These are phyloP conservation scores for Plasmodium yoelii DNA, from an alignment of 169 alveolate species.

Conservation along the genomic window DNA sequence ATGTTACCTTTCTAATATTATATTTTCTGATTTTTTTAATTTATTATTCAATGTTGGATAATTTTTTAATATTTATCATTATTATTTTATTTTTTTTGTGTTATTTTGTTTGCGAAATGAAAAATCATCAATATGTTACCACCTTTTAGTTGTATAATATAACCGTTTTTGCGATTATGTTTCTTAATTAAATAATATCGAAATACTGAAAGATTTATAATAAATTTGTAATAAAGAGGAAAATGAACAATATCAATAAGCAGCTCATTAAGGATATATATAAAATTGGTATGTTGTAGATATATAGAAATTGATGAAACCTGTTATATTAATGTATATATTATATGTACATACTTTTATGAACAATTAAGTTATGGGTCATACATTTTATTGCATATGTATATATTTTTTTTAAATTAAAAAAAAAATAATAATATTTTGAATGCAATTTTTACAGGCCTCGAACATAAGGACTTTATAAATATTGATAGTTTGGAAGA, in stretches of 20 bases:
- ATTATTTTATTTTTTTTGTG: neutral
- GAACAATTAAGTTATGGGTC: neutral
- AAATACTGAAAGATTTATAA: no score
- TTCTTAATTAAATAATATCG: no score
- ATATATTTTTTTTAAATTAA: neutral
- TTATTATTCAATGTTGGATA: no score
- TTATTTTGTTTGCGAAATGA: neutral
- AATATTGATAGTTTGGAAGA: conserved; percentile 60
- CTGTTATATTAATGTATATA: no score
- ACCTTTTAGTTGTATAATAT: no score
- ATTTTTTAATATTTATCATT: no score
- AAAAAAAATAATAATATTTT: neutral
- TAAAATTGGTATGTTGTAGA: conserved; percentile 40
- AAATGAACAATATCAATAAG: conserved; percentile 29
- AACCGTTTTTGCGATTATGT: no score
- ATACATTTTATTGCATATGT: neutral
- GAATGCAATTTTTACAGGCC: neutral
- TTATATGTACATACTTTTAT: neutral
- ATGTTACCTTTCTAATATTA: no score
- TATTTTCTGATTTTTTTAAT: no score
- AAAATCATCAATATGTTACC: conserved; percentile 16
- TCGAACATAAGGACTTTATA: conserved; percentile 63
- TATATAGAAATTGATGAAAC: neutral
- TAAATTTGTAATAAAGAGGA: neutral
- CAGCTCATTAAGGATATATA: conserved; percentile 68